Percentiles rank a stretch among this genome's conserved stretches.
phyloP scores from a whole-genome alignment of 2,329 filamentous ascomycete genomes.

The Aspergillus caelatus region DNA sequence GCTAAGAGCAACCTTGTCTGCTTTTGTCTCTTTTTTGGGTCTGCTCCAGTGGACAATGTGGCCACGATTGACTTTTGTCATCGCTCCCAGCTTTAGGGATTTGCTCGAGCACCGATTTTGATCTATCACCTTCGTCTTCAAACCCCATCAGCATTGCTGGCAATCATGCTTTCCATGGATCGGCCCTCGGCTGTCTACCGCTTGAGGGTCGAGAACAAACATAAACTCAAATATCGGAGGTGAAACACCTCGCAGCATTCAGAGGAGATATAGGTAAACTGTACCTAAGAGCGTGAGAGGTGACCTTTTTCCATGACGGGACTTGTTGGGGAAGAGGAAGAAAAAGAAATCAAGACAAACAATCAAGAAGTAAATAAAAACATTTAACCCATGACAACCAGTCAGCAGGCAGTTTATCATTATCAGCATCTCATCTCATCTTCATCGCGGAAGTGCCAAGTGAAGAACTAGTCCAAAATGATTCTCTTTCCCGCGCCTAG shows the following conservation, averaged over 20 bases:
- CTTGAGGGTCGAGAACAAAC: neutral
- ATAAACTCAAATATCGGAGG: neutral
- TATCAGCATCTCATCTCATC: neutral
- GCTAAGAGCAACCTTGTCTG: neutral
- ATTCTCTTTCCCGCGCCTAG: neutral
- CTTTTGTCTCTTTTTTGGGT: slow-evolving; percentile 13
- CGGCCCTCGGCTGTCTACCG: neutral
- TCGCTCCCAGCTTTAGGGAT: neutral
- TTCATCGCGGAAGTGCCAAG: neutral
- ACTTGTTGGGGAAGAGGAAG: neutral
- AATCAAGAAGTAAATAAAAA: neutral
- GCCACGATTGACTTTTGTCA: neutral
- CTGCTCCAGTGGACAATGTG: slow-evolving; percentile 10
- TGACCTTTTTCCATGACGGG: neutral
- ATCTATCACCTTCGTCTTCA: slow-evolving; percentile 17
- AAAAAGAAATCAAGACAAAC: neutral
- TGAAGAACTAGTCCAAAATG: slow-evolving; percentile 2
- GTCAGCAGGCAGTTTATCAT: neutral
- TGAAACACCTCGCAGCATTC: neutral
- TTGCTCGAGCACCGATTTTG: slow-evolving; percentile 21
- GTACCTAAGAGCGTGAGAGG: neutral
- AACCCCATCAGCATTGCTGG: neutral
- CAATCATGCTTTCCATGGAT: neutral
- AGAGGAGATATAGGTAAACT: neutral
- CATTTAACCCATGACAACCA: neutral